Conservation (phyloP, 805 yeast species). For the Cyberlindnera sargentensis region DNA sequence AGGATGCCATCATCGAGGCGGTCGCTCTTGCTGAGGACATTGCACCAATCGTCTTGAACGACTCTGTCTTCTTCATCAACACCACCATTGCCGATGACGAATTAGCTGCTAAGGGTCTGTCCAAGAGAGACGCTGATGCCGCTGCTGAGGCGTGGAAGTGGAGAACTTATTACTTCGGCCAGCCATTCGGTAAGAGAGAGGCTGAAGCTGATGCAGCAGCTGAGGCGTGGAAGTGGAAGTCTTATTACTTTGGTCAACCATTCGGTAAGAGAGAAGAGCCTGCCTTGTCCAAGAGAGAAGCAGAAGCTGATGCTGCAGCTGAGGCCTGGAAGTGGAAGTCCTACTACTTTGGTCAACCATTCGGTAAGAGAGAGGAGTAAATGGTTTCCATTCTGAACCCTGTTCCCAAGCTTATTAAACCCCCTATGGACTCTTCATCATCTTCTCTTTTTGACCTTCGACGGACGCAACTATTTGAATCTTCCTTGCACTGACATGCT, state of each 20-base stretch:
- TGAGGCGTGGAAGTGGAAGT: conserved; percentile 18
- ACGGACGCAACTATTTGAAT: background rate
- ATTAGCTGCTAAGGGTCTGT: conserved; percentile 8
- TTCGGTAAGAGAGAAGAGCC: conserved; percentile 12
- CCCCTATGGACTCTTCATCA: too few relatives aligned
- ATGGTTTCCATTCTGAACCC: too few relatives aligned
- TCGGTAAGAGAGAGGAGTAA: conserved; percentile 11
- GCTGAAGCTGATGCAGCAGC: conserved; percentile 19
- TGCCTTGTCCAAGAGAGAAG: conserved; percentile 8
- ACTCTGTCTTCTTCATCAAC: conserved; percentile 22
- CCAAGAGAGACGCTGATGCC: conserved; percentile 18
- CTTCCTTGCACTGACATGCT: background rate
- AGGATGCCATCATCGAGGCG: conserved; percentile 22
- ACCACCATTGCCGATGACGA: conserved; percentile 19
- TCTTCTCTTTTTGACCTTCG: conserved; percentile 1
- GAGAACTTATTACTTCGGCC: conserved; percentile 14
- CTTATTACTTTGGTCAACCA: conserved; percentile 15
- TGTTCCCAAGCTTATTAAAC: too few relatives aligned
- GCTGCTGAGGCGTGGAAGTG: conserved; percentile 19
- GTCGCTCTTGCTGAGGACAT: conserved; percentile 17
- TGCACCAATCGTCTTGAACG: conserved; percentile 19
- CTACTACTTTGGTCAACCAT: conserved; percentile 12
- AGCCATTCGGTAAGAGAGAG: conserved; percentile 17
- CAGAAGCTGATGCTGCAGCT: conserved; percentile 18
- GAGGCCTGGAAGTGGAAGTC: conserved; percentile 20